Evolutionary conservation across 192 early-diverging fungal genomes (phyloP).

Genomic region (Coemansia sp.): DNA sequence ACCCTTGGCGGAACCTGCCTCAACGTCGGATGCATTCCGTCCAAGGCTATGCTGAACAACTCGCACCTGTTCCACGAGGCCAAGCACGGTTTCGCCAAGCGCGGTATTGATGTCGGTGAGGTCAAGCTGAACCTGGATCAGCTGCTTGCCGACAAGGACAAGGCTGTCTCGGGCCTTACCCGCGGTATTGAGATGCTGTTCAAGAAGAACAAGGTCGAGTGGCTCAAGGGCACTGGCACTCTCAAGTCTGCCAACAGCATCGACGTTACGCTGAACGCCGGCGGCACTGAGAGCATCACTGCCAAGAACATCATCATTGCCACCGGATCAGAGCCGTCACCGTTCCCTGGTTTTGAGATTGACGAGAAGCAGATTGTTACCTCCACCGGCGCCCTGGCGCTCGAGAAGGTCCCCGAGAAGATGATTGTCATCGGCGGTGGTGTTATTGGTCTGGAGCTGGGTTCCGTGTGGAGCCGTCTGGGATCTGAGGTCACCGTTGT

Average conservation of each 20-base stretch:
- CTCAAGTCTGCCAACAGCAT: slow-evolving; percentile 78
- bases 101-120: slow-evolving; percentile 88
- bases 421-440: slow-evolving; percentile 99
- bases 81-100: slow-evolving; percentile 83
- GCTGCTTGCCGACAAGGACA: slow-evolving; percentile 91
- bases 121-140: slow-evolving; percentile 81
- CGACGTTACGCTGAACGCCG: slow-evolving; percentile 76
- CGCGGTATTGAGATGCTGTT: slow-evolving; percentile 91
- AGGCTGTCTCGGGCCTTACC: slow-evolving; percentile 83
- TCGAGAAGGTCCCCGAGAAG: slow-evolving; percentile 94
- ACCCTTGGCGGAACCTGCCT: slow-evolving; percentile 96
- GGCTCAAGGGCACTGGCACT: slow-evolving; percentile 88
- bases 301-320: slow-evolving; percentile 98
- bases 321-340: slow-evolving; percentile 91
- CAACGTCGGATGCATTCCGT: slow-evolving; percentile 99
- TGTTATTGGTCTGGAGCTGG: slow-evolving; percentile 98
- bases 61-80: slow-evolving; percentile 95
- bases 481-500: slow-evolving; percentile 95
- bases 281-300: slow-evolving; percentile 66
- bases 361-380: slow-evolving; percentile 96
- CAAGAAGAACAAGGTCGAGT: slow-evolving; percentile 98
- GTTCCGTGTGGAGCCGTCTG: slow-evolving; percentile 95
- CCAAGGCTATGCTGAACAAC: slow-evolving; percentile 98
- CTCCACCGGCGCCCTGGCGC: slow-evolving; percentile 95
- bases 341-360: slow-evolving; percentile 91